Evolutionary conservation across 441 rosid genomes (phyloP).

Genomic region (Rhodomyrtus psidioides): DNA sequence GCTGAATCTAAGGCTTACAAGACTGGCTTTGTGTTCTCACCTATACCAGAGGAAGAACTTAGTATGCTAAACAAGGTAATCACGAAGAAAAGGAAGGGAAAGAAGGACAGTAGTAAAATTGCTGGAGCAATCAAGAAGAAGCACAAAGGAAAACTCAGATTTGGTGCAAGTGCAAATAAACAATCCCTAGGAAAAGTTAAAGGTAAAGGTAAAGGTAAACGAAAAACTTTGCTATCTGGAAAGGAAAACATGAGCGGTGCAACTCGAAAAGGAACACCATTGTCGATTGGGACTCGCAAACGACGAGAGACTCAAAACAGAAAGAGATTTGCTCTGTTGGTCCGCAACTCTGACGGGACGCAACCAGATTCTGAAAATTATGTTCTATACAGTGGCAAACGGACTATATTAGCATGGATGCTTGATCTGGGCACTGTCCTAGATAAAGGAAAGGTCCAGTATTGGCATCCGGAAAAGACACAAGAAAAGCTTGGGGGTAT

Average conservation of each 20-base stretch:
- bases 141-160: slow-evolving; percentile 6
- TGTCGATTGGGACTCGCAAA: slow-evolving; percentile 32
- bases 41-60: slow-evolving; percentile 71
- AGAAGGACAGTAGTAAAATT: slow-evolving; percentile 18
- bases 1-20: slow-evolving; percentile 25
- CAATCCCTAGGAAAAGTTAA: slow-evolving; percentile 5
- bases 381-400: slow-evolving; percentile 64
- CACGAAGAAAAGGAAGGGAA: slow-evolving; percentile 42
- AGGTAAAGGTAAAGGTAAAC: slow-evolving; percentile 2
- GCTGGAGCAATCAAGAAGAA: slow-evolving; percentile 23
- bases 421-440: slow-evolving; percentile 58
- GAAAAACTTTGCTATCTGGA: slow-evolving; percentile 8
- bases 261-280: slow-evolving; percentile 8
- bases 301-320: slow-evolving; percentile 41
- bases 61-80: slow-evolving; percentile 37
- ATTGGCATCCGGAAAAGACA: slow-evolving; percentile 27
- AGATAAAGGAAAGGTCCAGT: slow-evolving; percentile 53
- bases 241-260: slow-evolving; percentile 12
- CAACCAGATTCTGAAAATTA: slow-evolving; percentile 45
- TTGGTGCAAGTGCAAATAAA: slow-evolving; percentile 7
- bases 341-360: slow-evolving; percentile 46
- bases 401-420: slow-evolving; percentile 84
- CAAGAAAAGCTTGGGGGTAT: slow-evolving; percentile 32
- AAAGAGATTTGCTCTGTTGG: slow-evolving; percentile 55
- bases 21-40: slow-evolving; percentile 44